A percentile compares a stretch with the other conserved stretches of the same genome.
phyloP scores from a whole-genome alignment of 1,284 basidiomycete species.

The Cystobasidium pallidum region DNA sequence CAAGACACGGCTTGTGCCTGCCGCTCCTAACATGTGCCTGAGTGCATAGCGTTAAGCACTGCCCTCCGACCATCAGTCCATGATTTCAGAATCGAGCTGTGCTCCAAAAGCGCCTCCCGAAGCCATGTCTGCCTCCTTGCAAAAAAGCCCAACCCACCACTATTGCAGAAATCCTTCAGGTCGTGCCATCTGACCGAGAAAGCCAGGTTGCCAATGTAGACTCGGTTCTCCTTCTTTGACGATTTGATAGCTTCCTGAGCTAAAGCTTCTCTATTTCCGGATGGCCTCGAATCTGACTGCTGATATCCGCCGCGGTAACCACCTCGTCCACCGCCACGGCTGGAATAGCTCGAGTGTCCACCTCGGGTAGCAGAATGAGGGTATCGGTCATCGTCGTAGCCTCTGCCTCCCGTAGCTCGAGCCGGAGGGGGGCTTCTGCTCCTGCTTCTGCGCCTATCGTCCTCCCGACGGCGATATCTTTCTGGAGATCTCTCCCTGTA shows the following conservation, averaged over 20 bases:
- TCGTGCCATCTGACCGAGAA: conserved; percentile 98
- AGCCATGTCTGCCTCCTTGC: background rate
- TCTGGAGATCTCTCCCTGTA: conserved; percentile 30
- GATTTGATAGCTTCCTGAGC: conserved; percentile 67
- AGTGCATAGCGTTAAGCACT: no score
- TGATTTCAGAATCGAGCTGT: background rate
- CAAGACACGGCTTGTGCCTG: background rate
- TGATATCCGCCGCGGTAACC: conserved; percentile 34
- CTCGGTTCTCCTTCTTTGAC: conserved; percentile 94
- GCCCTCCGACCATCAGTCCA: conserved; percentile 7
- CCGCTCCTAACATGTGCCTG: no score
- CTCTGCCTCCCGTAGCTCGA: conserved; percentile 11
- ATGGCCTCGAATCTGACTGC: conserved; percentile 9
- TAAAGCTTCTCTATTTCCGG: conserved; percentile 48
- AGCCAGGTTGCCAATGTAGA: conserved; percentile 94
- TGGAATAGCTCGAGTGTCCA: conserved; percentile 15
- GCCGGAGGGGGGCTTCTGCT: conserved; percentile 27
- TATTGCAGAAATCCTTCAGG: conserved; percentile 92
- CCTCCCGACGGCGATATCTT: conserved; percentile 2
- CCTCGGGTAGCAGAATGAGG: conserved; percentile 37
- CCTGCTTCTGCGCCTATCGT: conserved; percentile 22
- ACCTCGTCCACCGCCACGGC: conserved; percentile 20
- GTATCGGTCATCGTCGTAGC: conserved; percentile 26
- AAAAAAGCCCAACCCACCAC: conserved; percentile 59
- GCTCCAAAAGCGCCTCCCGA: background rate